Evolutionary conservation across 306 rosid species (phyloP).

Genomic region (Inga oerstediana): DNA sequence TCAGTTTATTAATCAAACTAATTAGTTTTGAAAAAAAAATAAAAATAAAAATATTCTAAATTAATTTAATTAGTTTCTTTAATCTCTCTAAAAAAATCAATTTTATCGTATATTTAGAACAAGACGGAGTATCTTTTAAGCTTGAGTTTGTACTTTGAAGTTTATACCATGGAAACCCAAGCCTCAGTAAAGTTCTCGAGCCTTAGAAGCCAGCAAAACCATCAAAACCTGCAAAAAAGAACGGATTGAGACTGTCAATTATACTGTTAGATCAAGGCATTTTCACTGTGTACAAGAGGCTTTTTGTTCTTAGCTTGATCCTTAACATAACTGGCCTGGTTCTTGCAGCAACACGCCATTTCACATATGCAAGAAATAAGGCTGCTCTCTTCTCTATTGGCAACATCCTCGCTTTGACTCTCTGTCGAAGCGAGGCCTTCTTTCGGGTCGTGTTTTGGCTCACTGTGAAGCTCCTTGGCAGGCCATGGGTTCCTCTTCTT

Average conservation of each 20-base stretch:
- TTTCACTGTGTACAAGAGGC: constrained; percentile 57
- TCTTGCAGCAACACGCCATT: constrained; percentile 44
- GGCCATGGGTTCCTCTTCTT: constrained; percentile 47
- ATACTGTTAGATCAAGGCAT: constrained; percentile 60
- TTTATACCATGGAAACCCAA: constrained; percentile 30
- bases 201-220: constrained; percentile 40
- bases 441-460: constrained; percentile 47
- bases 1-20: no score
- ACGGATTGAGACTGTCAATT: constrained; percentile 40
- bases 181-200: constrained; percentile 49
- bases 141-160: background rate
- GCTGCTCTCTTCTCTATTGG: constrained; percentile 50
- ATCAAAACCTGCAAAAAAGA: background rate
- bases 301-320: constrained; percentile 37
- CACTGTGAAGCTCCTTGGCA: constrained; percentile 40
- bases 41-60: no score
- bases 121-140: background rate
- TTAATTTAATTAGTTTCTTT: no score
- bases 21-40: no score
- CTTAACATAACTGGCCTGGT: constrained; percentile 42
- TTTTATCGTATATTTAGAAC: no score
- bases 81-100: no score
- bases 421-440: constrained; percentile 56
- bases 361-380: constrained; percentile 42
- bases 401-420: constrained; percentile 45